A percentile compares a stretch with the other conserved stretches of the same genome.
These are phyloP conservation scores for Pestalotiopsis sp. DNA, from an alignment of 2,329 filamentous ascomycete species.

Conservation along the genomic window DNA sequence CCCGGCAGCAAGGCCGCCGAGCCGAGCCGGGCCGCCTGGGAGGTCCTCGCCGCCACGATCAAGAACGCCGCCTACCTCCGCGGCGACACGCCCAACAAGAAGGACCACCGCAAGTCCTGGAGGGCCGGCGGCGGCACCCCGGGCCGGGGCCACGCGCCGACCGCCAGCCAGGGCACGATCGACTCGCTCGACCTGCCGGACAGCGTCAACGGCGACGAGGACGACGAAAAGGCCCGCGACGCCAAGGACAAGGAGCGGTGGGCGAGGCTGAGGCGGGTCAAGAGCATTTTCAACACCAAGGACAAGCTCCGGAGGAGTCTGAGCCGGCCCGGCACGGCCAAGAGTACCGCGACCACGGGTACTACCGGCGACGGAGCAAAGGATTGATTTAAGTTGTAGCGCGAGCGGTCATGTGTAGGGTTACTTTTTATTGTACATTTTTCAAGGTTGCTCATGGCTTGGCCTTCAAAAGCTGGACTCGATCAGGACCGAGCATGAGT, in stretches of 20 bases:
- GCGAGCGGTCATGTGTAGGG: neutral
- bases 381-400: neutral
- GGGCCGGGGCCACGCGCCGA: neutral
- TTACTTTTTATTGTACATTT: neutral
- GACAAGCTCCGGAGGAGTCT: slow-evolving; percentile 36
- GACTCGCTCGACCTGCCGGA: slow-evolving; percentile 22
- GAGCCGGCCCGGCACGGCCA: slow-evolving; percentile 43
- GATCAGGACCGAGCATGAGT: too few relatives aligned
- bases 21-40: slow-evolving; percentile 54
- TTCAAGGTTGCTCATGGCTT: neutral
- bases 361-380: neutral
- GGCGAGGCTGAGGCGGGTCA: slow-evolving; percentile 71
- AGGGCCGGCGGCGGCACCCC: slow-evolving; percentile 16
- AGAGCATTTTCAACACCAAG: slow-evolving; percentile 72
- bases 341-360: slow-evolving; percentile 2
- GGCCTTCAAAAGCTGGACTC: too few relatives aligned
- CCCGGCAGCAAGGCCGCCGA: slow-evolving; percentile 39
- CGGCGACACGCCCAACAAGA: slow-evolving; percentile 27
- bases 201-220: slow-evolving; percentile 32
- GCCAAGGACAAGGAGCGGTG: slow-evolving; percentile 73
- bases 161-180: slow-evolving; percentile 5
- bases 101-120: slow-evolving; percentile 29
- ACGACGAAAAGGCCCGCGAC: slow-evolving; percentile 51
- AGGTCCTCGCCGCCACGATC: slow-evolving; percentile 54
- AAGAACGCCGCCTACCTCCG: slow-evolving; percentile 61